Conservation (phyloP, 2,329 filamentous ascomycete genomes). For the Colletotrichum sp. region DNA sequence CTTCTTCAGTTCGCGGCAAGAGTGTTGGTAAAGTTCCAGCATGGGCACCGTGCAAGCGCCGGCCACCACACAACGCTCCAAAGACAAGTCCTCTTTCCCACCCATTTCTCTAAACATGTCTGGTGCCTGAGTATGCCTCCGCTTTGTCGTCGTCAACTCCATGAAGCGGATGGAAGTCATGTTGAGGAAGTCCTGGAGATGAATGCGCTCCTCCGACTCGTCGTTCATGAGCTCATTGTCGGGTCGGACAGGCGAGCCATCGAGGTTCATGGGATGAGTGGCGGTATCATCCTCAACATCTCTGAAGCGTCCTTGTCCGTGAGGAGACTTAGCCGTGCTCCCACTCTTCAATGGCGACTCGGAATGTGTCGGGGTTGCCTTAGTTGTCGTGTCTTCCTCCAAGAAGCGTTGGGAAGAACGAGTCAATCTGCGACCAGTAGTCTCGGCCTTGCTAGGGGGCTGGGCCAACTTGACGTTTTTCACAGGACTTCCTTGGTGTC, state of each 20-base stretch:
- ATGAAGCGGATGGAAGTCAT: conserved; percentile 98
- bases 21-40: conserved; percentile 94
- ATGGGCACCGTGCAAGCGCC: conserved; percentile 91
- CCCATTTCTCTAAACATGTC: conserved; percentile 47
- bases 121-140: conserved; percentile 80
- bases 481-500: conserved; percentile 76
- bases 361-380: conserved; percentile 46
- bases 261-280: conserved; percentile 45
- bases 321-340: conserved; percentile 58
- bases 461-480: conserved; percentile 76
- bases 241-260: conserved; percentile 45
- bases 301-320: conserved; percentile 59
- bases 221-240: conserved; percentile 51
- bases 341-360: conserved; percentile 52
- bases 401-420: conserved; percentile 54
- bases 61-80: conserved; percentile 84
- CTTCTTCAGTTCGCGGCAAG: conserved; percentile 92
- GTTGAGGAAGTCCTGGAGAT: conserved; percentile 90
- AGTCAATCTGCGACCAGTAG: conserved; percentile 63
- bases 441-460: conserved; percentile 71
- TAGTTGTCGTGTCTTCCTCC: conserved; percentile 39
- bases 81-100: conserved; percentile 57
- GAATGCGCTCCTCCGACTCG: conserved; percentile 68
- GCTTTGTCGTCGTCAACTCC: conserved; percentile 96
- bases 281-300: conserved; percentile 55